Conservation (phyloP, 2,329 filamentous ascomycete species). For the Rachicladosporium sp. region DNA sequence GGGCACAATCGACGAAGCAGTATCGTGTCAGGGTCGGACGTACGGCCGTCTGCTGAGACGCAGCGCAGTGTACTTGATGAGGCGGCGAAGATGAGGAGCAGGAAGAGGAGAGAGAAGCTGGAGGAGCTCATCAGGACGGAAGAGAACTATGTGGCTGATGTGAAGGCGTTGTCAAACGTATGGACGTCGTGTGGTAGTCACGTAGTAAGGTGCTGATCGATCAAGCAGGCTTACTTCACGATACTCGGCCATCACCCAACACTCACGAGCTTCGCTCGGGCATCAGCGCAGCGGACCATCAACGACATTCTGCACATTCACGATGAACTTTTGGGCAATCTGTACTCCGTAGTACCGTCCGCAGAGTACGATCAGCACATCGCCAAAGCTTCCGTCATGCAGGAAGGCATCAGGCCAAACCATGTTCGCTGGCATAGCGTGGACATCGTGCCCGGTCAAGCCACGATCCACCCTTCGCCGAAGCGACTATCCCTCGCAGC, state of each 20-base stretch:
- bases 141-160: constrained; percentile 74
- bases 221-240: constrained; percentile 32
- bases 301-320: constrained; percentile 73
- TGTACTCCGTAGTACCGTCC: constrained; percentile 59
- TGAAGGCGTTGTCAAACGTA: constrained; percentile 79
- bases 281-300: constrained; percentile 18
- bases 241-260: constrained; percentile 18
- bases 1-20: constrained; percentile 47
- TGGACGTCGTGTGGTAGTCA: constrained; percentile 15
- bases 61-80: constrained; percentile 47
- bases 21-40: constrained; percentile 51
- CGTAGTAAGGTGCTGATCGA: not conserved
- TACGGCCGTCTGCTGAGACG: constrained; percentile 50
- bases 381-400: constrained; percentile 4
- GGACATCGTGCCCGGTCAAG: constrained; percentile 29
- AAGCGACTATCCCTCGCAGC: constrained; percentile 1
- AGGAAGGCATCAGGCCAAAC: constrained; percentile 19
- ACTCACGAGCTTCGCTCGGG: constrained; percentile 15
- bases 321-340: constrained; percentile 62
- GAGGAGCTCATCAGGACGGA: constrained; percentile 81
- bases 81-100: constrained; percentile 55
- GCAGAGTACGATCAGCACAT: constrained; percentile 37
- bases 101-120: constrained; percentile 65
- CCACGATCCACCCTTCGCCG: not conserved
- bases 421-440: constrained; percentile 38